Evolutionary conservation across 2,329 filamentous ascomycete genomes (phyloP).

Genomic region (Sporothrix mexicana): DNA sequence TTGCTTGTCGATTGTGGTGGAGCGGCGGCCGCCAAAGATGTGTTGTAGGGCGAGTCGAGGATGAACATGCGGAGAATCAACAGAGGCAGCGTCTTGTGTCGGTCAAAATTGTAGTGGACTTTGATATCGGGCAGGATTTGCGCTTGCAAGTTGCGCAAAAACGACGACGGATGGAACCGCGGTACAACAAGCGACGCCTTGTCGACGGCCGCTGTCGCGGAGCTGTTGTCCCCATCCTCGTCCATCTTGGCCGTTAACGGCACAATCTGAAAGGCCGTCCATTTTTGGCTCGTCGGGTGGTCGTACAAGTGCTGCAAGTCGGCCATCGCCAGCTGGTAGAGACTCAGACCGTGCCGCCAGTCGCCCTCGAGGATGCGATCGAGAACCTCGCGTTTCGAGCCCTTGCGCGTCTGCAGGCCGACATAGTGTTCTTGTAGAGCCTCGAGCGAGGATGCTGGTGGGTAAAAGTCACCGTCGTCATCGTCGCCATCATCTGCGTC

Average conservation of each 20-base stretch:
- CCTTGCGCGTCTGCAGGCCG: conserved; percentile 64
- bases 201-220: conserved; percentile 46
- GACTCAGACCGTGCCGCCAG: conserved; percentile 67
- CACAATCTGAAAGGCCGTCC: conserved; percentile 66
- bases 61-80: conserved; percentile 80
- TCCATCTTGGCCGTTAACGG: conserved; percentile 52
- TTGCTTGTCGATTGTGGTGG: conserved; percentile 40
- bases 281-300: conserved; percentile 67
- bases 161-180: conserved; percentile 79
- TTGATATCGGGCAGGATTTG: conserved; percentile 81
- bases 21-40: conserved; percentile 54
- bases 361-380: conserved; percentile 71
- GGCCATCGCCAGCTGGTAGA: conserved; percentile 73
- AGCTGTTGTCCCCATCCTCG: conserved; percentile 34
- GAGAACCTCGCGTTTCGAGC: conserved; percentile 67
- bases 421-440: conserved; percentile 71
- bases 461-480: conserved; percentile 69
- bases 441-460: conserved; percentile 67
- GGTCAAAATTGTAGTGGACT: conserved; percentile 79
- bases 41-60: conserved; percentile 80
- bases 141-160: conserved; percentile 75
- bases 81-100: conserved; percentile 71
- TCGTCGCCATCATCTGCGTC: conserved; percentile 50
- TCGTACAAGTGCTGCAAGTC: conserved; percentile 71
- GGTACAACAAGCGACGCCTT: conserved; percentile 61